Evolutionary conservation across 805 yeast genomes (phyloP).

Genomic region (Kodamaea restingae): DNA sequence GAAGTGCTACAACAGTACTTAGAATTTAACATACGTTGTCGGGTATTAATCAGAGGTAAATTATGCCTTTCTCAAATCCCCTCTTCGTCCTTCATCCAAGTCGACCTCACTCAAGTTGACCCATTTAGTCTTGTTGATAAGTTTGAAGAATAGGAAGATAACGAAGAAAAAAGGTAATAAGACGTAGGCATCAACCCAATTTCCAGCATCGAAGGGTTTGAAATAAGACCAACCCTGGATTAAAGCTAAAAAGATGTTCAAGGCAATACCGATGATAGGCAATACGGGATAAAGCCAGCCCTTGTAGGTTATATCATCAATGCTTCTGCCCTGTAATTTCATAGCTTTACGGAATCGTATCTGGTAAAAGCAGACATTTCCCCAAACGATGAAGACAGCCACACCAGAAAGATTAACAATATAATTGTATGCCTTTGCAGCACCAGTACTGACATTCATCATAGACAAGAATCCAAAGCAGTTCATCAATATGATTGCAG

Average conservation of each 20-base stretch:
- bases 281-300: constrained; percentile 47
- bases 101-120: constrained; percentile 44
- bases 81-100: constrained; percentile 45
- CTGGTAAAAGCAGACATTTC: constrained; percentile 52
- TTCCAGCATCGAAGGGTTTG: constrained; percentile 48
- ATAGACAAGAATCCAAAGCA: constrained; percentile 53
- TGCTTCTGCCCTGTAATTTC: constrained; percentile 34
- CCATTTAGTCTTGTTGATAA: constrained; percentile 39
- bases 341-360: constrained; percentile 49
- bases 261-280: constrained; percentile 45
- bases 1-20: no score
- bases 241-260: constrained; percentile 50
- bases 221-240: constrained; percentile 67
- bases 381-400: constrained; percentile 68
- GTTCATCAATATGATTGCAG: constrained; percentile 53
- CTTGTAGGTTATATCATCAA: constrained; percentile 32
- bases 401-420: constrained; percentile 64
- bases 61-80: constrained; percentile 2
- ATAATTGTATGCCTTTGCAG: constrained; percentile 55
- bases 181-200: constrained; percentile 56
- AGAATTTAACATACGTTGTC: no score
- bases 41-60: not conserved
- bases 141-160: constrained; percentile 33
- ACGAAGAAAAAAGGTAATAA: constrained; percentile 55
- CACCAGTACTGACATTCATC: constrained; percentile 55